A percentile compares a stretch with the other conserved stretches of the same genome.
Conservation (phyloP, 2,329 filamentous ascomycete species). For the Thielaviopsis cerberus region DNA sequence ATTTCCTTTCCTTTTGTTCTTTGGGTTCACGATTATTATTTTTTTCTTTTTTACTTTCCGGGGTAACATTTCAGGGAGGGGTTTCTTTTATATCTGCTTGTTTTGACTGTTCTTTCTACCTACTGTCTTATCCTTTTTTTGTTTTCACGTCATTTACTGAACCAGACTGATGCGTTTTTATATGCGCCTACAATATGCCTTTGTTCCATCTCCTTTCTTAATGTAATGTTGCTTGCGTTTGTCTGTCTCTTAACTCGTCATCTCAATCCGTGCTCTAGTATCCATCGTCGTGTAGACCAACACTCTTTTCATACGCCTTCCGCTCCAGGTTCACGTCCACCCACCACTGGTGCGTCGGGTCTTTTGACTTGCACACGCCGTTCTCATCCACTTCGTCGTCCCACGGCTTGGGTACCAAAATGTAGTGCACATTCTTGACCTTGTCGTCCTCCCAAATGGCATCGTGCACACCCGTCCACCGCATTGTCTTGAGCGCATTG, state of each 20-base stretch:
- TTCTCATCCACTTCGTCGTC: slow-evolving; percentile 28
- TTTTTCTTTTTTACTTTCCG: background rate
- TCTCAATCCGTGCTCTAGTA: background rate
- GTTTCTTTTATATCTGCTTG: background rate
- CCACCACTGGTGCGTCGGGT: slow-evolving; percentile 39
- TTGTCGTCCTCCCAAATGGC: slow-evolving; percentile 37
- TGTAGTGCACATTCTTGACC: slow-evolving; percentile 45
- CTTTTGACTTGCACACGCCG: slow-evolving; percentile 26
- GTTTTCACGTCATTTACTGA: background rate
- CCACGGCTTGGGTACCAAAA: slow-evolving; percentile 44
- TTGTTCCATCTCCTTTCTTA: background rate
- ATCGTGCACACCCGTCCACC: slow-evolving; percentile 32
- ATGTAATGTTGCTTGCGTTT: background rate
- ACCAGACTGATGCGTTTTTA: slow-evolving; percentile 5
- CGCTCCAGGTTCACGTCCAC: slow-evolving; percentile 28
- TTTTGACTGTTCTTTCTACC: background rate
- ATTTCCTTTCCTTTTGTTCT: background rate
- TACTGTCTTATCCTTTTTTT: background rate
- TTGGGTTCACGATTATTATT: background rate
- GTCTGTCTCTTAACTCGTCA: background rate
- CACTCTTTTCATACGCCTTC: slow-evolving; percentile 22
- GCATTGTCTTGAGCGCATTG: slow-evolving; percentile 44
- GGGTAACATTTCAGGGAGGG: background rate
- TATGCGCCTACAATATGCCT: background rate
- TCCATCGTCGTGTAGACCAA: slow-evolving; percentile 17